Conservation (phyloP, 1,284 basidiomycete genomes). For the Ganoderma resinaceum region DNA sequence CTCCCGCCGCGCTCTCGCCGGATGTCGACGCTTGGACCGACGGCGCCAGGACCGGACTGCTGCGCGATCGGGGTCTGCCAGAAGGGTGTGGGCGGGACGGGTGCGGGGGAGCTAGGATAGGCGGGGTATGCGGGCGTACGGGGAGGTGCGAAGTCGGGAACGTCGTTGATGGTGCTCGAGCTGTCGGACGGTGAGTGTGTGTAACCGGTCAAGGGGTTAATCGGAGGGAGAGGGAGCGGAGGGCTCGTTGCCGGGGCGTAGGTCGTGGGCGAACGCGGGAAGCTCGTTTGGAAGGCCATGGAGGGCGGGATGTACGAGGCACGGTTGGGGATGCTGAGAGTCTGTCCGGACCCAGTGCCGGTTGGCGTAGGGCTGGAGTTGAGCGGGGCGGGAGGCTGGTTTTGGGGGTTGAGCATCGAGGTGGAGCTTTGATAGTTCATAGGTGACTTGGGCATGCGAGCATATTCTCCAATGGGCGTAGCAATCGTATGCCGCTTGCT, state of each 20-base stretch:
- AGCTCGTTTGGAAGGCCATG: conserved; percentile 43
- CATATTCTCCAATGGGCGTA: conserved; percentile 26
- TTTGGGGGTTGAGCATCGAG: conserved; percentile 42
- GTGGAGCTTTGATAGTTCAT: conserved; percentile 48
- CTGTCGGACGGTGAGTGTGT: conserved; percentile 33
- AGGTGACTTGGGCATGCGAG: conserved; percentile 37
- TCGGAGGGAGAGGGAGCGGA: conserved; percentile 33
- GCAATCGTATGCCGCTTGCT: conserved; percentile 65
- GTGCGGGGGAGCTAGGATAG: conserved; percentile 55
- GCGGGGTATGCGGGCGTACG: conserved; percentile 77
- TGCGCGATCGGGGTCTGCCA: conserved; percentile 62
- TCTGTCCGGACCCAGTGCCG: conserved; percentile 25
- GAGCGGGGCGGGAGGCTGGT: conserved; percentile 38
- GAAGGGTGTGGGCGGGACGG: conserved; percentile 57
- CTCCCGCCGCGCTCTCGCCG: conserved; percentile 52
- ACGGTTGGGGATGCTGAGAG: conserved; percentile 29
- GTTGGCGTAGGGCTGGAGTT: conserved; percentile 32
- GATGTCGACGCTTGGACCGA: conserved; percentile 70
- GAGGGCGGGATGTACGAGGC: conserved; percentile 48
- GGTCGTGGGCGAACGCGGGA: conserved; percentile 55
- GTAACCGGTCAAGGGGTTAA: conserved; percentile 21
- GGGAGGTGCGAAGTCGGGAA: conserved; percentile 40
- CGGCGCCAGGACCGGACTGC: conserved; percentile 47
- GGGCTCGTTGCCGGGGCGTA: conserved; percentile 49
- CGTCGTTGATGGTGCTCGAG: conserved; percentile 30